A percentile compares a stretch with the other conserved stretches of the same genome.
phyloP scores from a whole-genome alignment of 2,329 filamentous ascomycete genomes.

The Beauveria asiatica region DNA sequence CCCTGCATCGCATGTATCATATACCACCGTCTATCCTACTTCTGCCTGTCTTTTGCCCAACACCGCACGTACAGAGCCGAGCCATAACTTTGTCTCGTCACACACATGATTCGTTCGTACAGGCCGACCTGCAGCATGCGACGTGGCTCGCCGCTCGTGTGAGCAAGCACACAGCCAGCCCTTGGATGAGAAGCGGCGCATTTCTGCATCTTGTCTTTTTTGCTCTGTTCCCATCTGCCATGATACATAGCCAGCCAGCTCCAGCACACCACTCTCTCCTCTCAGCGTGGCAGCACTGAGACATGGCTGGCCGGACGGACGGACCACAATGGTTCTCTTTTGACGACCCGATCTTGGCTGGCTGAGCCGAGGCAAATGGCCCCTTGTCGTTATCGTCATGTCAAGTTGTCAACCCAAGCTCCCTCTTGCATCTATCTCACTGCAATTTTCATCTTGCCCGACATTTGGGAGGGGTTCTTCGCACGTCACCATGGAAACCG shows the following conservation, averaged over 20 bases:
- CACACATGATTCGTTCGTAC: background rate
- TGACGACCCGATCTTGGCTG: slow-evolving; percentile 1
- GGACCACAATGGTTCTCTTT: background rate
- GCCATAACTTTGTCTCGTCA: background rate
- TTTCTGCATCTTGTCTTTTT: background rate
- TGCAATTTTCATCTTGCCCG: background rate
- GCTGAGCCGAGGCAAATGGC: background rate
- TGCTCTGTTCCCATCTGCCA: background rate
- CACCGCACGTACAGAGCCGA: background rate
- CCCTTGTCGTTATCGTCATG: background rate
- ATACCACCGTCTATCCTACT: background rate
- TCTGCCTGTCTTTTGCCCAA: background rate
- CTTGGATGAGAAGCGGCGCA: background rate
- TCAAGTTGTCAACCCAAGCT: background rate
- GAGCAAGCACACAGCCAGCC: background rate
- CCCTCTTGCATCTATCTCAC: background rate
- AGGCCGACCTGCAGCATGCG: background rate
- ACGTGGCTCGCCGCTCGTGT: slow-evolving; percentile 1
- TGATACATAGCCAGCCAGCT: background rate
- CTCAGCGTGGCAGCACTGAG: background rate
- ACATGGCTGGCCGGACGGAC: background rate
- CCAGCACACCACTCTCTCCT: background rate
- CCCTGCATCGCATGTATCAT: background rate
- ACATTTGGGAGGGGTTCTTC: background rate
- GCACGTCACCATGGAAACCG: slow-evolving; percentile 4